Conservation (phyloP, 139 green algal genomes). For the Picochlorum sp. region DNA sequence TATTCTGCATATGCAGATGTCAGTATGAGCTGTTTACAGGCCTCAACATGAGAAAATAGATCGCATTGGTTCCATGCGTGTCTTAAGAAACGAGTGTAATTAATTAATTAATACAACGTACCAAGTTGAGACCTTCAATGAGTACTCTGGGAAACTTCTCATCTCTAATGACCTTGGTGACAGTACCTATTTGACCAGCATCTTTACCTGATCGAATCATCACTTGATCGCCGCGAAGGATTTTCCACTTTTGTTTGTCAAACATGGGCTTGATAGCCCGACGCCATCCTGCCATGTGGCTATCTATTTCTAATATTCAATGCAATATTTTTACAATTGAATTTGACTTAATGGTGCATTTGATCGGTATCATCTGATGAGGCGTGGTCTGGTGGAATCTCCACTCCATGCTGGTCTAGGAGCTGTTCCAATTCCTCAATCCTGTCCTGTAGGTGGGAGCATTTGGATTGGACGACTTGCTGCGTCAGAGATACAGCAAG, state of each 20-base stretch:
- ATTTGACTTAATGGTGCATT: no score
- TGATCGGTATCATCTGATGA: no score
- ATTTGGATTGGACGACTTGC: background rate
- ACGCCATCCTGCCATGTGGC: slow-evolving; percentile 25
- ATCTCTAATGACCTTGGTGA: slow-evolving; percentile 48
- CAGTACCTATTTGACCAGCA: slow-evolving; percentile 46
- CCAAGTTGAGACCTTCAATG: slow-evolving; percentile 69
- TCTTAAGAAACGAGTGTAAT: no score
- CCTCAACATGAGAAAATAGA: background rate
- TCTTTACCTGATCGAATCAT: slow-evolving; percentile 65
- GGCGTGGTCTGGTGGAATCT: background rate
- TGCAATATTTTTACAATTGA: no score
- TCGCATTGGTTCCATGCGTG: no score
- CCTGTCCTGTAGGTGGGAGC: background rate
- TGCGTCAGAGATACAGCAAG: background rate
- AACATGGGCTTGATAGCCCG: slow-evolving; percentile 40
- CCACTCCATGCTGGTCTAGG: slow-evolving; percentile 7
- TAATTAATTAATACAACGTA: slow-evolving; percentile 19
- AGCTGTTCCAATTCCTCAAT: slow-evolving; percentile 1
- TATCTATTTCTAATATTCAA: background rate
- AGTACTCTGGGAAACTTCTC: slow-evolving; percentile 42
- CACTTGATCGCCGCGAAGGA: slow-evolving; percentile 53
- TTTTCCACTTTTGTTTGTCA: slow-evolving; percentile 37
- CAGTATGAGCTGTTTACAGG: background rate
- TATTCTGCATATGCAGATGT: slow-evolving; percentile 31